phyloP scores from a whole-genome alignment of 768 basidiomycete species.

The Tylopilus felleus region DNA sequence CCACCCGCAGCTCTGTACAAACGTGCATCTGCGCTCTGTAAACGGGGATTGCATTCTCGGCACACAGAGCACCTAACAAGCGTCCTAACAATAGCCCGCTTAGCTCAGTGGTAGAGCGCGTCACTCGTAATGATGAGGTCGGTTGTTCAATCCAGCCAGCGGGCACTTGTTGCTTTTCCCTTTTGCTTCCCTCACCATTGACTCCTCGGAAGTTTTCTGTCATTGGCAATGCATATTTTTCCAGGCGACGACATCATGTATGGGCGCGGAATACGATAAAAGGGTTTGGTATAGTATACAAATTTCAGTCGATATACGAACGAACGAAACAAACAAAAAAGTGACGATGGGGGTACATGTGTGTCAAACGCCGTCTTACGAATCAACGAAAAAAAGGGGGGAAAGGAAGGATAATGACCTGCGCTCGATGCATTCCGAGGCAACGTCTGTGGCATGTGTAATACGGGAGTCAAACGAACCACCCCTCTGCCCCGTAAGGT shows the following conservation, averaged over 20 bases:
- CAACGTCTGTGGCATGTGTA: background rate
- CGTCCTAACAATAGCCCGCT: slow-evolving; percentile 21
- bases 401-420: background rate
- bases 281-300: slow-evolving; percentile 21
- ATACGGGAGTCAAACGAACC: no score
- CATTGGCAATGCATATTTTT: background rate
- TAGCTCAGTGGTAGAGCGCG: slow-evolving; percentile 47
- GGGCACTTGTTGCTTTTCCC: slow-evolving; percentile 21
- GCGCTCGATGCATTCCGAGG: slow-evolving; percentile 2
- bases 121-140: slow-evolving; percentile 43
- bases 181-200: background rate
- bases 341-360: slow-evolving; percentile 8
- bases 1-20: no score
- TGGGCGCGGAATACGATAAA: background rate
- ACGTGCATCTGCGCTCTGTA: no score
- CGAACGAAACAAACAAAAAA: background rate
- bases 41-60: no score
- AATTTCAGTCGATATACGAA: slow-evolving; percentile 11
- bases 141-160: slow-evolving; percentile 45
- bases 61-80: no score
- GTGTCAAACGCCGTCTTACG: background rate
- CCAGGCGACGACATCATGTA: background rate
- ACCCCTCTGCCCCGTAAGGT: slow-evolving; percentile 7
- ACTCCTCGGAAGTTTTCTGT: background rate
- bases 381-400: background rate